Evolutionary conservation across 169 alveolate species (phyloP), one percentile per base, ranked within the genome.

Genomic region (Plasmodium malariae): DNA sequence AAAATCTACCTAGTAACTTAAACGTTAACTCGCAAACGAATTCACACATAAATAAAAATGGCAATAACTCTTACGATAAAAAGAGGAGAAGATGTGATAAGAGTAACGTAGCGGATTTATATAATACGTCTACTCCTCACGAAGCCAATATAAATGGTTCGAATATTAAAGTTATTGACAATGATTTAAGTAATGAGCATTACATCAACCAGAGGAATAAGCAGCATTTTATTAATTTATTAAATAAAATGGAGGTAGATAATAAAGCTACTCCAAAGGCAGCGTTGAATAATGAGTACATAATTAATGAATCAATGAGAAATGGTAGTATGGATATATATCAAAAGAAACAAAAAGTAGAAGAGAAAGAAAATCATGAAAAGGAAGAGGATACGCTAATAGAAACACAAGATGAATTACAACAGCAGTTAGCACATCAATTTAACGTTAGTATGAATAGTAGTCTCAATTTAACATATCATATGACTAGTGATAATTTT

Each of bases 1-100:
- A 78, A 21, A 63, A 49, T 14, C 11, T 49, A 24, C 74, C 71
- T 14, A 76, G 70, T 36, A 78, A 63, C 48, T 19, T 78, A 26
- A 62, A 62, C 37, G 17, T 63, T n/a, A 78, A 55, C 9, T 30
- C 67, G 1, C 55, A 55, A 49, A 17, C 40, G n/a, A 9, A 21
- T 54, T n/a, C n/a, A n/a, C n/a, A n/a, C n/a, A n/a, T n/a, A n/a
- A n/a, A n/a, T n/a, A 62, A 54, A 21, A 78, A 43, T 62, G 14
- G 28, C 40, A n/a, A n/a, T n/a, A 11, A 40, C 11, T 74, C 12
- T 57, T 54, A 74, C 40, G 37, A 57, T 34, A 74, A 74, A 49
- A 74, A 59, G 37, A 74, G 19, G 32, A 65, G 49, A 74, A 74
- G 40, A 12, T 21, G n/a, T 4, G 73, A 60, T 37, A 74, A 74